Conservation (phyloP, 2,329 filamentous ascomycete species). For the Orbilia brochopaga region DNA sequence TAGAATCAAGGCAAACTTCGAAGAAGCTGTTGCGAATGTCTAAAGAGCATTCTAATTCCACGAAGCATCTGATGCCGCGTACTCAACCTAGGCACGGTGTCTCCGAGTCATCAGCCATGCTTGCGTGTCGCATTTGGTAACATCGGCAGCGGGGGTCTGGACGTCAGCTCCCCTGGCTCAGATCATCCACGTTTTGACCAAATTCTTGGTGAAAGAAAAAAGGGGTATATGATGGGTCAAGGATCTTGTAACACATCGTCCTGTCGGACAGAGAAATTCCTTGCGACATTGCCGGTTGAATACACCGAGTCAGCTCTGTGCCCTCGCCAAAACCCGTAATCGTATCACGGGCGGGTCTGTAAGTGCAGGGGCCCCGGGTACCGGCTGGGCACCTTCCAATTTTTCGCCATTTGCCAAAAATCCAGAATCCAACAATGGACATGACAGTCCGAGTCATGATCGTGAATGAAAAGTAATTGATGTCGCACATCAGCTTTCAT, state of each 20-base stretch:
- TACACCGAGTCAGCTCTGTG: slow-evolving; percentile 1
- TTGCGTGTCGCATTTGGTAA: not conserved
- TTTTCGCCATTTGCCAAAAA: not conserved
- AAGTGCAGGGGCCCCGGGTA: slow-evolving; percentile 8
- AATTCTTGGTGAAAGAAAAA: not conserved
- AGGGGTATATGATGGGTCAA: not conserved
- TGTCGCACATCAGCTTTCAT: too few species aligned
- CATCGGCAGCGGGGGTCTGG: not conserved
- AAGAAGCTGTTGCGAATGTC: not conserved
- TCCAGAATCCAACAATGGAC: not conserved
- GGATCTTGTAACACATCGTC: not conserved
- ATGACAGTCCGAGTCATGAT: not conserved
- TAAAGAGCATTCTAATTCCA: not conserved
- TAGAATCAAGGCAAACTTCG: not conserved
- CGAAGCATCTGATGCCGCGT: not conserved
- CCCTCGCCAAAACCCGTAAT: slow-evolving; percentile 18
- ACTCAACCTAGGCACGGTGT: not conserved
- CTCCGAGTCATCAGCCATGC: too few species aligned
- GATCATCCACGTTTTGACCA: slow-evolving; percentile 38
- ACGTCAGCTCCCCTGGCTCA: slow-evolving; percentile 23
- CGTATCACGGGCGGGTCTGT: slow-evolving; percentile 13
- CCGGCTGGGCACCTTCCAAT: not conserved
- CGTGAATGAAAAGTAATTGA: not conserved
- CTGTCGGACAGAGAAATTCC: not conserved
- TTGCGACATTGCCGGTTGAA: slow-evolving; percentile 4